phyloP scores from a whole-genome alignment of 2,329 filamentous ascomycete genomes.

The Aureobasidium uvarum region DNA sequence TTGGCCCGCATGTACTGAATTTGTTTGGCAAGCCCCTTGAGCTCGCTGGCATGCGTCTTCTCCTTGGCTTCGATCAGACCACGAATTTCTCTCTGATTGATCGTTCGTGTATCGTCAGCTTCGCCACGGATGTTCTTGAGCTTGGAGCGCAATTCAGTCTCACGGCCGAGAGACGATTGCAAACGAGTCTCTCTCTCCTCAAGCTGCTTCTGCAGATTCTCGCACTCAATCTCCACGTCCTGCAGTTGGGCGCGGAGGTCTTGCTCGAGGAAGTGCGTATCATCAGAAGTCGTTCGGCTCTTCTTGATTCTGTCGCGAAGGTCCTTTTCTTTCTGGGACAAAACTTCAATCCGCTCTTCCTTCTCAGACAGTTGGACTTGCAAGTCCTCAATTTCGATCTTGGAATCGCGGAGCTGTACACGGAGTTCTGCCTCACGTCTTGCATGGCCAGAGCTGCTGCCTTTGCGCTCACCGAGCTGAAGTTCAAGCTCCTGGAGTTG shows the following conservation, averaged over 20 bases:
- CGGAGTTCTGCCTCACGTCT: conserved; percentile 44
- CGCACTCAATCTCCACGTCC: conserved; percentile 43
- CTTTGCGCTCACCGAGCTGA: conserved; percentile 50
- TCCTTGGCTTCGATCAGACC: conserved; percentile 50
- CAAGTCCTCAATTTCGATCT: conserved; percentile 37
- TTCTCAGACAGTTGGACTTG: conserved; percentile 47
- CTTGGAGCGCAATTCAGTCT: conserved; percentile 40
- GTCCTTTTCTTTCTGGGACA: conserved; percentile 45
- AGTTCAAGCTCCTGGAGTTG: conserved; percentile 40
- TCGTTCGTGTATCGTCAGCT: conserved; percentile 30
- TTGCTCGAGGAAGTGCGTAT: conserved; percentile 40
- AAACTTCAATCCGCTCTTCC: conserved; percentile 39
- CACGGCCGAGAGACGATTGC: conserved; percentile 35
- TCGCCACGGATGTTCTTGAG: conserved; percentile 34
- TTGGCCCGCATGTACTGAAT: conserved; percentile 86
- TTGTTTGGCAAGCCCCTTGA: conserved; percentile 81
- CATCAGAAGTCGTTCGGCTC: conserved; percentile 31
- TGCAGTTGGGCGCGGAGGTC: conserved; percentile 42
- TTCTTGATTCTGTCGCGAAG: conserved; percentile 37
- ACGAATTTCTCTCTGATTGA: conserved; percentile 36
- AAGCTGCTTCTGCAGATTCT: conserved; percentile 41
- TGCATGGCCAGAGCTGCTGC: conserved; percentile 39
- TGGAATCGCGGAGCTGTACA: conserved; percentile 38
- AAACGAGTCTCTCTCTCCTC: conserved; percentile 36
- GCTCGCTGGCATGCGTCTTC: conserved; percentile 68